phyloP scores from a whole-genome alignment of 2,329 filamentous ascomycete species.

The Calonectria henricotiae region DNA sequence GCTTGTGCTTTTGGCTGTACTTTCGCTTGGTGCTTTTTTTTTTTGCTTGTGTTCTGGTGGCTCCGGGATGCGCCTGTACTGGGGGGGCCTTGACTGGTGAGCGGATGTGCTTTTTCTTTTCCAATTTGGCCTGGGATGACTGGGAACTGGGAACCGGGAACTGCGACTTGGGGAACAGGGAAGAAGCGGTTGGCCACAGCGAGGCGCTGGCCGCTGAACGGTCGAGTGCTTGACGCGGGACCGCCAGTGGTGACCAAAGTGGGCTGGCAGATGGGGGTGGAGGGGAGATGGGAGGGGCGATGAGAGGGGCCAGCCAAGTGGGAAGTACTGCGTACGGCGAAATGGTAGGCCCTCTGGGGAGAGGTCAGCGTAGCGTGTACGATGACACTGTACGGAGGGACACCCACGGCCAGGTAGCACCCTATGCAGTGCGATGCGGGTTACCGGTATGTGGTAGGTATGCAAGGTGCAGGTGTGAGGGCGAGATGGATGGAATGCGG shows the following conservation, averaged over 20 bases:
- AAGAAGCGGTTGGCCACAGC: conserved; percentile 35
- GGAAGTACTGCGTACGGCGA: conserved; percentile 36
- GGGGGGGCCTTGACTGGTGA: conserved; percentile 6
- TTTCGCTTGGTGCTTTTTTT: conserved; percentile 36
- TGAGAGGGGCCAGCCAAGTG: conserved; percentile 29
- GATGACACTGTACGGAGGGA: conserved; percentile 27
- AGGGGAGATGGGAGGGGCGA: conserved; percentile 39
- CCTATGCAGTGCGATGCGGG: conserved; percentile 26
- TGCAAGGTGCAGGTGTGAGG: conserved; percentile 26
- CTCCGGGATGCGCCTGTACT: conserved; percentile 20
- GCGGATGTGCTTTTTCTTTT: conserved; percentile 22
- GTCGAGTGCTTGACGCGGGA: conserved; percentile 27
- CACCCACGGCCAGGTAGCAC: conserved; percentile 18
- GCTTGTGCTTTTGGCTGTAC: conserved; percentile 36
- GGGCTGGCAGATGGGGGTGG: conserved; percentile 31
- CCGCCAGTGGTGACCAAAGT: conserved; percentile 26
- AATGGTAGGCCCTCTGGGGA: conserved; percentile 29
- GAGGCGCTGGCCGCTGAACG: conserved; percentile 32
- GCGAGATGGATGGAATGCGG: conserved; percentile 34
- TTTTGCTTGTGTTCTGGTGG: conserved; percentile 20
- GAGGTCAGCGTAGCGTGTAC: conserved; percentile 30
- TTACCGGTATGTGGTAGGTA: conserved; percentile 19
- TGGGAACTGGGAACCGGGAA: conserved; percentile 34
- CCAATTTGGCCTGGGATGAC: conserved; percentile 21
- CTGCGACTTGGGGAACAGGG: conserved; percentile 32